phyloP scores from a whole-genome alignment of 2,329 filamentous ascomycete species.

The Epichloe uncinata region DNA sequence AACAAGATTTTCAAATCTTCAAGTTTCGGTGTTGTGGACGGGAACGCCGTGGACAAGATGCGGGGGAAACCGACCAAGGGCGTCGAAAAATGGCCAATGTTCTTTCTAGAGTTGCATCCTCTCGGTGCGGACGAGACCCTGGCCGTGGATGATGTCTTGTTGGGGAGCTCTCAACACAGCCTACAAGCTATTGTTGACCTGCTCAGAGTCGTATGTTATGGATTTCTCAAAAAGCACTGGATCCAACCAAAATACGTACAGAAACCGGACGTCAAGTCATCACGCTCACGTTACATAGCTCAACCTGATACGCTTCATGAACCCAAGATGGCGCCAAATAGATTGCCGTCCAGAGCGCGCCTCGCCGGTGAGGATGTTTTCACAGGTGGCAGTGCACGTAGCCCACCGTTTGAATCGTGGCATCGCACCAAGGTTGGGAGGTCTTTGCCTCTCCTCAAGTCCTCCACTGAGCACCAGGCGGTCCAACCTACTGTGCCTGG shows the following conservation, averaged over 20 bases:
- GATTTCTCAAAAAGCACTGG: constrained; percentile 65
- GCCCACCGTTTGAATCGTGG: constrained; percentile 16
- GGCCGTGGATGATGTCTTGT: constrained; percentile 23
- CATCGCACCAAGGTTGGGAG: constrained; percentile 21
- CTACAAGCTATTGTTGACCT: constrained; percentile 44
- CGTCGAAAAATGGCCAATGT: constrained; percentile 80
- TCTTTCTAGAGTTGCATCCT: constrained; percentile 56
- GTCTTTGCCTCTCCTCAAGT: constrained; percentile 4
- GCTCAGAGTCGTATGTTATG: constrained; percentile 51
- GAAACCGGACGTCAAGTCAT: not conserved
- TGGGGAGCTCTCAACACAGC: constrained; percentile 32
- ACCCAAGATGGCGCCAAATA: not conserved
- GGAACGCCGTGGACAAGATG: constrained; percentile 26
- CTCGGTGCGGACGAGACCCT: constrained; percentile 17
- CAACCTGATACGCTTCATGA: not conserved
- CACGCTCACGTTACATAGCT: not conserved
- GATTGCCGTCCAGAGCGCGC: not conserved
- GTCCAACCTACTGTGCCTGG: not conserved
- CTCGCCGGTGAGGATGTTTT: not conserved
- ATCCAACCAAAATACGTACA: constrained; percentile 41
- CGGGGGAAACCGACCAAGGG: constrained; percentile 43
- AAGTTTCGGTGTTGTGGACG: constrained; percentile 54
- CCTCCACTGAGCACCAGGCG: not conserved
- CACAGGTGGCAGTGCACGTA: not conserved
- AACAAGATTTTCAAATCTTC: constrained; percentile 68